Base-by-base conservation (phyloP, 768 basidiomycete genomes). In the Pilatotrama ljubarskyi region DNA sequence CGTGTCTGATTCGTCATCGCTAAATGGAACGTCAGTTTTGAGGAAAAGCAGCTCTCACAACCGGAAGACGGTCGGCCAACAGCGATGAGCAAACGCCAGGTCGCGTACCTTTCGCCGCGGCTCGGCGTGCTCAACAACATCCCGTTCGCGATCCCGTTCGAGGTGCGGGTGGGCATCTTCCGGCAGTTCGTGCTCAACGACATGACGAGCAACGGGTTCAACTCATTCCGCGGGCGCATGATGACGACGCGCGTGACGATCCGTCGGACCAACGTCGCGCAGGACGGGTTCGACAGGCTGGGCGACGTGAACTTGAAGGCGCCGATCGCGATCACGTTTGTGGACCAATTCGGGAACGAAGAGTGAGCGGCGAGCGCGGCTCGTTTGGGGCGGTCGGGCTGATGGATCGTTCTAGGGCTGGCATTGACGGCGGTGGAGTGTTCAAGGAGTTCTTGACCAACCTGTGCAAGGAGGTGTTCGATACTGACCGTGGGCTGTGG, bases 401-500 rank as follows among this genome's bases (percentile, higher is more conserved):
- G 36, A 52, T 32, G 24, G 24, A 10, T 10, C 24, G 36, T 22
- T 55, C 26, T 60, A 91, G 90, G 72, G 86, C 88, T 17, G 96
- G 95, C 0, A 96, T 98, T 32, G 96, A 98, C 64, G 95, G 96
- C 1, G 95, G 97, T 2, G 97, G 97, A 0, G 87, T 98, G 5
- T 98, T 97, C 80, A 99, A 98, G 72, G 97, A 98, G 72, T 97
- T 98, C 66, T 84, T 98, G 68, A 99, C 95, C 1, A 92, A 90
- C 14, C 73, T 99, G 17, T 88, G 87, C 58, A 94, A 90, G 68
- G 96, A 98, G 71, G 96, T 91, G 0, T 98, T 99, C 62, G 94
- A 99, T 68, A 89, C 91, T 1, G 86, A 98, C 68, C 86, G 94
- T 5, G 97, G 97, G 10, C 76, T 99, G 5, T 99, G 97, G 97